Evolutionary conservation across 2,329 filamentous ascomycete species (phyloP).

Genomic region (Epichloe gansuensis): DNA sequence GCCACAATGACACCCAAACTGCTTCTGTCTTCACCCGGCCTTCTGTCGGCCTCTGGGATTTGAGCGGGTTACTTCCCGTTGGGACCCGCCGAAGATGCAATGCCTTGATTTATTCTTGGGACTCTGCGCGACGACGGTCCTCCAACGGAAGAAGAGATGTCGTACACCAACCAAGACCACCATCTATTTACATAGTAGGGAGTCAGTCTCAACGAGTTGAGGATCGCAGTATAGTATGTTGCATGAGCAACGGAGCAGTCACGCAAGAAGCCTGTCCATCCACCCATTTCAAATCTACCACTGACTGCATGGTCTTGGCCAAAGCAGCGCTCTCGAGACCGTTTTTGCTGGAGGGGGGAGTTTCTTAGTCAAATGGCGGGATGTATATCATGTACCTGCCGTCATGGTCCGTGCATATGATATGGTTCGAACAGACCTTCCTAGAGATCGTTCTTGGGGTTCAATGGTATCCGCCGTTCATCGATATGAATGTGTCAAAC

Average conservation of each 20-base stretch:
- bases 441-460: background rate
- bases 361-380: background rate
- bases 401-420: background rate
- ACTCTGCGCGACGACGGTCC: background rate
- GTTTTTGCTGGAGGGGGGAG: background rate
- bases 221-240: background rate
- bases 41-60: constrained; percentile 5
- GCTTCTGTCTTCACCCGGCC: constrained; percentile 3
- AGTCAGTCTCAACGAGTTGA: background rate
- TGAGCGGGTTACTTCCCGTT: constrained; percentile 13
- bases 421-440: background rate
- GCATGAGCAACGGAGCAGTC: too few species aligned
- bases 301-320: background rate
- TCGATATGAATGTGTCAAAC: too few species aligned
- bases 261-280: background rate
- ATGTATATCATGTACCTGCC: background rate
- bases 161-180: background rate
- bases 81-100: constrained; percentile 7
- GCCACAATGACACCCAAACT: constrained; percentile 2
- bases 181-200: background rate
- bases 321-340: background rate
- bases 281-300: background rate
- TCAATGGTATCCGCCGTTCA: too few species aligned
- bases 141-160: background rate
- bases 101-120: constrained; percentile 7